Conservation (phyloP, 768 basidiomycete species). For the Mycena metata region DNA sequence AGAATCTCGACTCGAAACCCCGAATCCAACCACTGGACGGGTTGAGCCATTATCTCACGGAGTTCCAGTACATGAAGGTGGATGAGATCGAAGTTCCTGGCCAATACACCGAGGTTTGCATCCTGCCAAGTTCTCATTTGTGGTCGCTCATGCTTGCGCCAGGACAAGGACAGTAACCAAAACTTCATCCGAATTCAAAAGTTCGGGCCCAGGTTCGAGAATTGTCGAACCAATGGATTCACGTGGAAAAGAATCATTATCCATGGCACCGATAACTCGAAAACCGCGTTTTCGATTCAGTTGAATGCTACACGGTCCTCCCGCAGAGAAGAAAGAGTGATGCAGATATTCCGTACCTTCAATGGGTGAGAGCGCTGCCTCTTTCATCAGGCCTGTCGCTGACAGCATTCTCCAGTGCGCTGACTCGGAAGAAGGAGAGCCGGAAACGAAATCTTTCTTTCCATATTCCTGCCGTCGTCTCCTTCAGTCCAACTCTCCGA, state of each 20-base stretch:
- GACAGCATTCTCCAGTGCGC: conserved; percentile 63
- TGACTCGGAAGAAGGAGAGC: conserved; percentile 91
- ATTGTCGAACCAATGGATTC: conserved; percentile 86
- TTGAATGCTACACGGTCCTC: conserved; percentile 86
- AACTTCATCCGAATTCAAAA: conserved; percentile 92
- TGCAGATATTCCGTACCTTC: conserved; percentile 94
- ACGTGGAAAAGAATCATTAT: conserved; percentile 94
- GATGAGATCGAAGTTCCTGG: conserved; percentile 99
- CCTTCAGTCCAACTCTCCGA: conserved; percentile 85
- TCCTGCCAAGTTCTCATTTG: conserved; percentile 2
- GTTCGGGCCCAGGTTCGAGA: conserved; percentile 92
- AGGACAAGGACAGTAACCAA: conserved; percentile 96
- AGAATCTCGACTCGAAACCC: conserved; percentile 83
- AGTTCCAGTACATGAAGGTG: conserved; percentile 97
- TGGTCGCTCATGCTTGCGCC: conserved; percentile 20
- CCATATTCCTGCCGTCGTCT: conserved; percentile 90
- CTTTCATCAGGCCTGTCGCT: conserved; percentile 4
- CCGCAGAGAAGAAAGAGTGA: conserved; percentile 92
- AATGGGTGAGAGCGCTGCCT: conserved; percentile 74
- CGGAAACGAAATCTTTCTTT: conserved; percentile 93
- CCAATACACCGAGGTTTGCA: conserved; percentile 92
- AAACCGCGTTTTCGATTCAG: conserved; percentile 91
- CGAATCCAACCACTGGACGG: conserved; percentile 87
- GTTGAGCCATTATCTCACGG: conserved; percentile 92
- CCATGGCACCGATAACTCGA: conserved; percentile 91